phyloP scores from a whole-genome alignment of 768 basidiomycete species.

The Mrakia gelida region DNA sequence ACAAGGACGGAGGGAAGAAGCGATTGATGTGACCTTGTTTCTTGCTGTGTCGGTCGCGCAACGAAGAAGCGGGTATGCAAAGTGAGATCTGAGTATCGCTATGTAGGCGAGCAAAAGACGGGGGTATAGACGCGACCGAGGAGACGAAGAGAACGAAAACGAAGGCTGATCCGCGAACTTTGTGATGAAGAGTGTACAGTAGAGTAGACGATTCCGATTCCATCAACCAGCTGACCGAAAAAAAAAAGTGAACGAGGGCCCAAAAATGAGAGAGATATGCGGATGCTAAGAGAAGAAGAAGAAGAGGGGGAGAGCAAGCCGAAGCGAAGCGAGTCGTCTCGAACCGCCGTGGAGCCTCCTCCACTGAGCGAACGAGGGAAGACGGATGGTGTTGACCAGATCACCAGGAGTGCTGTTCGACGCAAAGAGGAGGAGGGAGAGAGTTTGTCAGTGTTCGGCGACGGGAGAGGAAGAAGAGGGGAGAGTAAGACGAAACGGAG shows the following conservation, averaged over 20 bases:
- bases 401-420: conserved; percentile 1
- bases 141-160: neutral
- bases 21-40: neutral
- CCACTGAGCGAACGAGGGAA: neutral
- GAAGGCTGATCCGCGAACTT: too few species aligned
- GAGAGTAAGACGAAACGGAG: neutral
- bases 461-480: neutral
- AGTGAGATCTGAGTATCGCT: neutral
- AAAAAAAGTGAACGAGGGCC: too few species aligned
- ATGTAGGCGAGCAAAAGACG: too few species aligned
- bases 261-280: too few species aligned
- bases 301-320: neutral
- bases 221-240: too few species aligned
- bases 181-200: too few species aligned
- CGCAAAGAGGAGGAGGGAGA: neutral
- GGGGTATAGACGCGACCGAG: neutral
- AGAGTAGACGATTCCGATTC: too few species aligned
- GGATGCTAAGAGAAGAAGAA: neutral
- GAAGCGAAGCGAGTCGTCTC: neutral
- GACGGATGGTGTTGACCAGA: neutral
- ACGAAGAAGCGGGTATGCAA: neutral
- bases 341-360: neutral
- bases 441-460: neutral
- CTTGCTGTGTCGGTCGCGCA: too few species aligned
- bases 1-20: neutral